Base-by-base conservation (phyloP, 495 filamentous ascomycete species). In the Hypoxylon perforatum region DNA sequence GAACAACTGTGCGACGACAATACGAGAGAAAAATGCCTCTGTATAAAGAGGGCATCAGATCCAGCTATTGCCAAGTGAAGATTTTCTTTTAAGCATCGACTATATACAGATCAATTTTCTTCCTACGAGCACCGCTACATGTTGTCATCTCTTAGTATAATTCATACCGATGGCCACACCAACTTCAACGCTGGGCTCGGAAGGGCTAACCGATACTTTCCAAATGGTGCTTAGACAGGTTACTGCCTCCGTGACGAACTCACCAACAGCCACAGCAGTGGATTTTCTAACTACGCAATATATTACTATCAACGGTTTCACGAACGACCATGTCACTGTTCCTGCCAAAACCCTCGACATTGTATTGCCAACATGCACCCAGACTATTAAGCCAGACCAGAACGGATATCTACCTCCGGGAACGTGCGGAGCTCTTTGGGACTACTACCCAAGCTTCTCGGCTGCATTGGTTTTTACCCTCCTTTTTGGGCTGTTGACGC, bases 401-500 rank as follows among this genome's bases (percentile, higher is more conserved):
- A 75, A 80, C 57, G 79, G 78, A 47, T 76, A 79, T 44, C 67
- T 80, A 7, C 78, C 78, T 7, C 65, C 73, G 8, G 69, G 69
- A 15, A 73, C 76, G 5, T 81, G 79, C 42, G 69, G 78, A 58
- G 61, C 78, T 3, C 63, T 77, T 33, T 81, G 77, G 68, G 65
- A 65, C 42, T 80, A 75, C 47, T 72, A 78, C 42, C 76, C 76
- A 1, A 73, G 64, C 28, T 78, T 78, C 47, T 57, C 42, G 9
- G 74, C 71, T 8, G 74, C 76, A 11, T 7, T 76, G 17, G 59
- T 57, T 0, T 56, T 65, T 44, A 65, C 78, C n/a, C 50, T 79
- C 6, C 44, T 80, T 18, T 84, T 81, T 59, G 74, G 63, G 14
- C n/a, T 81, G 4, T 71, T 78, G 12, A 73, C 76, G 2, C 23